Evolutionary conservation across 495 filamentous ascomycete species (phyloP), one percentile per base, ranked within the genome.

Genomic region (Penicillium nucicola): DNA sequence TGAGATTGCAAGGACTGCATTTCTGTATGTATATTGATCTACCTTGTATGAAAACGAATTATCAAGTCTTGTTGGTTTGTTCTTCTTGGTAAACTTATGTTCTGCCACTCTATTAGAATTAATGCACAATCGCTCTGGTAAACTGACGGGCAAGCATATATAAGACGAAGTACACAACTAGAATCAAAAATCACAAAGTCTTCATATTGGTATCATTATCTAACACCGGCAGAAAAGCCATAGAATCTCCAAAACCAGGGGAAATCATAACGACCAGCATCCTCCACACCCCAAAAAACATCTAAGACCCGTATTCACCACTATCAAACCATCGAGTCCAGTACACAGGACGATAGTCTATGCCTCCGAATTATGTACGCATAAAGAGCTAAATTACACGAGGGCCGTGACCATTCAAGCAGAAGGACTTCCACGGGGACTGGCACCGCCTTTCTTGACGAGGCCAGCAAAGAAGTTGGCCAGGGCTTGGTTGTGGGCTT

Each of bases 381-480:
- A 51, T 15, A 55, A 41, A 51, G 41, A 63, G 64, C 60, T 68
- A 66, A 59, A 64, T 61, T 68, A 68, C 5, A 44, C 49, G 51
- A 49, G 30, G 37, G 30, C 37, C 47, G n/a, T 32, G 41, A 33
- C 37, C 35, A 50, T 65, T 57, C 20, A 75, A 44, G 64, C 55
- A 35, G 71, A 74, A 2, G 70, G 69, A 43, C 70, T 74, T 19
- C 69, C 68, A 32, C 74, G 74, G 30, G 74, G 70, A 52, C 70
- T 75, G 30, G 62, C 55, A 18, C 65, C 60, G 28, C 70, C 71
- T 50, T 80, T 85, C 58, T 84, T 87, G 57, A 87, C 80, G 20
- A 88, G 66, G 1, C 77, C 78, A 7, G 75, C 77, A 55, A 89
- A 89, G 71, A 88, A 89, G 43, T 76, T 81, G 10, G 80, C 82